Evolutionary conservation across 352 stramenopile species (phyloP), one percentile per base, ranked within the genome.

Genomic region (Thalassiosira mediterranea): DNA sequence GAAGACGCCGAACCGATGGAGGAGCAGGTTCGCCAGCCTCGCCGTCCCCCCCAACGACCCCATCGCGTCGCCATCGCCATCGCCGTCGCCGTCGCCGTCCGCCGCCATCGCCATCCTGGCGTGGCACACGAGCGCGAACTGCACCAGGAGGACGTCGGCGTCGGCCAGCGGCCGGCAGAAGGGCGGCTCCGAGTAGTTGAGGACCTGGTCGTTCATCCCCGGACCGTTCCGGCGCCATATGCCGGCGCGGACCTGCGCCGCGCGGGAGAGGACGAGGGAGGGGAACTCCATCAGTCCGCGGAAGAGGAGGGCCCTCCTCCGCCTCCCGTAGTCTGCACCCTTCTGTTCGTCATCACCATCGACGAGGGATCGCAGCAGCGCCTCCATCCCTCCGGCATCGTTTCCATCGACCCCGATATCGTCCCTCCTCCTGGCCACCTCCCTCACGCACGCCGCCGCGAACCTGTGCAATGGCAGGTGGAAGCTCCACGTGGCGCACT

Each of bases 191-290:
- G 79, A 69, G 42, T 80, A 86, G 61, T 88, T 88, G 19, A 86
- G 56, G 19, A 91, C 79, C 71, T 95, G 90, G 66, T 96, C 90
- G 48, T 68, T 83, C 70, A 96, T 91, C 57, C 79, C 83, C 34
- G 88, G 74, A 1, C 91, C 91, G 72, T 96, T 96, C 21, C 91
- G 70, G 46, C 68, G 78, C 93, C 93, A 96, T 10, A 96, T 66
- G 25, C 89, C 85, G 2, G 84, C 79, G 60, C 83, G 79, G 32
- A 95, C 88, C 80, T 96, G 88, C 21, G 88, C 77, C n/a, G 80
- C 74, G 25, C 87, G 52, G 38, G 80, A 85, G 23, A 95, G 61
- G 7, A 92, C 84, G 49, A 91, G 72, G 2, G 87, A 31, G 17
- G 88, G 86, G 65, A 92, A 91, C 67, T 95, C 87, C 78, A 94